phyloP scores from a whole-genome alignment of 192 early-diverging fungal genomes.

The Blastocladiella britannica region DNA sequence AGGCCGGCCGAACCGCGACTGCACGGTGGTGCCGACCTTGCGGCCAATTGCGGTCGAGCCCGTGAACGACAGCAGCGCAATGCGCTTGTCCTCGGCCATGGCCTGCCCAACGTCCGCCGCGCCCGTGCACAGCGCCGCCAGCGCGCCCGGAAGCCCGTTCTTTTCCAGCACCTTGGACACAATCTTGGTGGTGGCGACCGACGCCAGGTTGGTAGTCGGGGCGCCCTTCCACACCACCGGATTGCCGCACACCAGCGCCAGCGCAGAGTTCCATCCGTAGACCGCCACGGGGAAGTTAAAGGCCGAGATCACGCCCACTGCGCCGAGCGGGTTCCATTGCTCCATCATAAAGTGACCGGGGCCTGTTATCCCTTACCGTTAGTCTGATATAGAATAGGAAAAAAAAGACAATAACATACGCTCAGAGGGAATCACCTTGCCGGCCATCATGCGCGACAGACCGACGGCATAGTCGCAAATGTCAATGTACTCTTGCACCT shows the following conservation, averaged over 20 bases:
- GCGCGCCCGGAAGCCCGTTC: conserved; percentile 57
- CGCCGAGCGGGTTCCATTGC: conserved; percentile 82
- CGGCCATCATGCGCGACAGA: conserved; percentile 56
- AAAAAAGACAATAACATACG: conserved; percentile 7
- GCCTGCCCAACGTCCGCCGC: conserved; percentile 64
- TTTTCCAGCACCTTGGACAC: conserved; percentile 56
- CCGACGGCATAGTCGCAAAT: conserved; percentile 81
- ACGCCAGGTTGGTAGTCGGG: conserved; percentile 50
- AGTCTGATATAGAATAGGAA: not conserved
- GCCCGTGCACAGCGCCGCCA: conserved; percentile 67
- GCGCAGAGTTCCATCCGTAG: conserved; percentile 84
- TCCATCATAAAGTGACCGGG: conserved; percentile 92
- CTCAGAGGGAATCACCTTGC: conserved; percentile 69
- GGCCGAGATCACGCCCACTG: conserved; percentile 78
- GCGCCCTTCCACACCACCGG: conserved; percentile 78
- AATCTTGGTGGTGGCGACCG: conserved; percentile 76
- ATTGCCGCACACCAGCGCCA: conserved; percentile 77
- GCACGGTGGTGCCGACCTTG: conserved; percentile 56
- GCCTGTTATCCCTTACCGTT: too few relatives aligned
- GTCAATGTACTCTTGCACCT: conserved; percentile 94
- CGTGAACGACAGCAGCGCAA: conserved; percentile 73
- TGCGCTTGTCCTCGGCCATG: conserved; percentile 43
- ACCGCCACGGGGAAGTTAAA: conserved; percentile 72
- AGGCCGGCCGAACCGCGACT: conserved; percentile 66
- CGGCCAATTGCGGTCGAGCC: conserved; percentile 62